Base-by-base conservation (phyloP, 2,329 filamentous ascomycete species). In the Chaetomium olivaceum region DNA sequence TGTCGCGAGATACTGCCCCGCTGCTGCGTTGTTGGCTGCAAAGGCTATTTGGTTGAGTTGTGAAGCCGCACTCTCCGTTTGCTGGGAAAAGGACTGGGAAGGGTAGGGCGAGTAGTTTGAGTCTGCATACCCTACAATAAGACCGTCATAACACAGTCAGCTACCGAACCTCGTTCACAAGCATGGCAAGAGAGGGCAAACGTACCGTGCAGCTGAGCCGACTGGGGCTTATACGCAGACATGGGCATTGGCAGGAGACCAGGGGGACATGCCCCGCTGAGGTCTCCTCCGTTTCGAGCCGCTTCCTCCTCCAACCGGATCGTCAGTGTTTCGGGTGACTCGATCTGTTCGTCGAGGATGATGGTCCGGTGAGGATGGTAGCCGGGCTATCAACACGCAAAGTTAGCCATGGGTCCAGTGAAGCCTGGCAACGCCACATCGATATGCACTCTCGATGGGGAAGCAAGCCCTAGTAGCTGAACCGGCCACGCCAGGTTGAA, bases 121-220 rank as follows among this genome's bases (percentile, higher is more conserved):
- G 71, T 87, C 84, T 75, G 73, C 62, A 70, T 77, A 78, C 65
- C 71, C 75, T 76, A 60, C 33, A 59, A 16, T 12, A 62, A 11
- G 25, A 56, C 36, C 56, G 43, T 39, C 39, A 33, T 8, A 51
- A 48, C 50, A 33, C 6, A 21, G 61, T 67, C 46, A 69, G 63
- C 33, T n/a, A 8, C 11, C 48, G 33, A 33, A 57, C 7, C 23
- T 46, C 6, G 14, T 33, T 23, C 46, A 23, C 19, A 2, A 31
- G 14, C 51, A 48, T 23, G 1, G 21, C 33, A n/a, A 21, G n/a
- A 25, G 23, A 27, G 4, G 16, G 21, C 23, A 11, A 43, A 89
- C 92, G 81, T 82, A 96, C 93, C 91, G 80, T 94, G 90, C 81
- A 93, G 86, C 77, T 89, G 90, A 78, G 89, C 84, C 79, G 88